These are phyloP conservation scores for Acanthamoeba triangularis DNA, from an alignment of 208 protist species.

Conservation along the genomic window DNA sequence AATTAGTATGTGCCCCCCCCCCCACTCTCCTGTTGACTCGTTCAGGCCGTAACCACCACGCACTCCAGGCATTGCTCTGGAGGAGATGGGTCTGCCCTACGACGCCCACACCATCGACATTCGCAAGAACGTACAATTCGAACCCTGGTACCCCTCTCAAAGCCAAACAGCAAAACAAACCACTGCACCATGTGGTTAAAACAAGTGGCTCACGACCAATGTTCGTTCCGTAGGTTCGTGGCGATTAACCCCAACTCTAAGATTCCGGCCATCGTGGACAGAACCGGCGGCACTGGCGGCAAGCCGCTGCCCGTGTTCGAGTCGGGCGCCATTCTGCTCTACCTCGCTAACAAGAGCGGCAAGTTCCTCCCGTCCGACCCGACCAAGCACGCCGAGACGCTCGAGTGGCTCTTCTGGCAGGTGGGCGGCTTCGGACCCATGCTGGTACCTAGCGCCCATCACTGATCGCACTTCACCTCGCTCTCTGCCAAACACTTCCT, in stretches of 20 bases:
- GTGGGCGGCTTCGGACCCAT: slow-evolving; percentile 88
- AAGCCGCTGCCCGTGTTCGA: slow-evolving; percentile 90
- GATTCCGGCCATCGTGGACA: slow-evolving; percentile 91
- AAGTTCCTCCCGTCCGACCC: slow-evolving; percentile 86
- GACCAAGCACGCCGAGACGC: slow-evolving; percentile 75
- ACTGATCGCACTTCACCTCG: no score
- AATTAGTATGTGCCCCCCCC: background rate
- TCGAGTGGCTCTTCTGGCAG: slow-evolving; percentile 93
- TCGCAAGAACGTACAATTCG: slow-evolving; percentile 78
- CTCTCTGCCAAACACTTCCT: slow-evolving; percentile 15
- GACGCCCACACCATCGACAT: slow-evolving; percentile 86
- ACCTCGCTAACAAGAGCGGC: slow-evolving; percentile 91
- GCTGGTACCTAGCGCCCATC: slow-evolving; percentile 26
- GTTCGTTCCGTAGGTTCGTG: slow-evolving; percentile 80
- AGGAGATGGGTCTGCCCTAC: slow-evolving; percentile 86
- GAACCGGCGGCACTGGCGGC: slow-evolving; percentile 30
- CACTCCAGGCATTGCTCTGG: slow-evolving; percentile 72
- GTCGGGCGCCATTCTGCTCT: slow-evolving; percentile 90
- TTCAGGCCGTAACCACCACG: background rate
- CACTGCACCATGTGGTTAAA: no score
- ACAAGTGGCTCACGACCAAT: no score
- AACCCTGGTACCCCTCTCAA: slow-evolving; percentile 2
- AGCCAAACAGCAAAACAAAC: no score
- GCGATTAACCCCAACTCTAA: slow-evolving; percentile 92
- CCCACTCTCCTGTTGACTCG: background rate